These are phyloP conservation scores for Poa pratensis DNA, from an alignment of 176 grass and related monocot genomes.

Conservation along the genomic window DNA sequence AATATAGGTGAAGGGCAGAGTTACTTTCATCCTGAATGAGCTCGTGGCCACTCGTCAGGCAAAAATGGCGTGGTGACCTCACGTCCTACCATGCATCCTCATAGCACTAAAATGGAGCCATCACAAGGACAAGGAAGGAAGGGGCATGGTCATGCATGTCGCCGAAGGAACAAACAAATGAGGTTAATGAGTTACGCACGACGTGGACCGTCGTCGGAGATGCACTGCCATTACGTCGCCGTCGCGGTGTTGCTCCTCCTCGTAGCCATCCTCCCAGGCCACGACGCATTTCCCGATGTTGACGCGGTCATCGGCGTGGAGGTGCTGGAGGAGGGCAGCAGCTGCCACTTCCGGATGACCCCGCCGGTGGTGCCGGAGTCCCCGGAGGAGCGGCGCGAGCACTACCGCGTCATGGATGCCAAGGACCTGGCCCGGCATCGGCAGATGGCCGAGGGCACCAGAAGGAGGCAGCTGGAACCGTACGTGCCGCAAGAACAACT, in stretches of 20 bases:
- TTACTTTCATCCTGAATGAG: too few species aligned
- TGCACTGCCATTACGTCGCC: not conserved
- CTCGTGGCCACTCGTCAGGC: not conserved
- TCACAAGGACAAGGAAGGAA: not conserved
- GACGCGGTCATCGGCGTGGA: not conserved
- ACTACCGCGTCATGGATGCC: slow-evolving; percentile 40
- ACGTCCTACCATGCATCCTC: not conserved
- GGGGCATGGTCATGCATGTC: not conserved
- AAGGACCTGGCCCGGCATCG: slow-evolving; percentile 50
- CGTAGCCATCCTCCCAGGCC: not conserved
- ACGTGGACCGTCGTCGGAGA: not conserved
- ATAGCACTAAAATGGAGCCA: slow-evolving; percentile 3
- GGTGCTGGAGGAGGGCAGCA: not conserved
- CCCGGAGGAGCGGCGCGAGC: slow-evolving; percentile 41
- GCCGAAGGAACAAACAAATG: not conserved
- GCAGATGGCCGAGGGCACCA: not conserved
- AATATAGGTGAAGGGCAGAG: not conserved
- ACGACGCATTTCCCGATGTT: not conserved
- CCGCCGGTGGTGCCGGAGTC: slow-evolving; percentile 38
- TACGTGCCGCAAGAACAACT: not conserved
- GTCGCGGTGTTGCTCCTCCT: not conserved
- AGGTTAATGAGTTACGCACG: not conserved
- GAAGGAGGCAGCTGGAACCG: slow-evolving; percentile 18
- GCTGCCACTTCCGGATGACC: slow-evolving; percentile 22
- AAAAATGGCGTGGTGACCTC: not conserved